A percentile compares a stretch with the other conserved stretches of the same genome.
Conservation (phyloP, 2,329 filamentous ascomycete species). For the Microcyclosporella mali region DNA sequence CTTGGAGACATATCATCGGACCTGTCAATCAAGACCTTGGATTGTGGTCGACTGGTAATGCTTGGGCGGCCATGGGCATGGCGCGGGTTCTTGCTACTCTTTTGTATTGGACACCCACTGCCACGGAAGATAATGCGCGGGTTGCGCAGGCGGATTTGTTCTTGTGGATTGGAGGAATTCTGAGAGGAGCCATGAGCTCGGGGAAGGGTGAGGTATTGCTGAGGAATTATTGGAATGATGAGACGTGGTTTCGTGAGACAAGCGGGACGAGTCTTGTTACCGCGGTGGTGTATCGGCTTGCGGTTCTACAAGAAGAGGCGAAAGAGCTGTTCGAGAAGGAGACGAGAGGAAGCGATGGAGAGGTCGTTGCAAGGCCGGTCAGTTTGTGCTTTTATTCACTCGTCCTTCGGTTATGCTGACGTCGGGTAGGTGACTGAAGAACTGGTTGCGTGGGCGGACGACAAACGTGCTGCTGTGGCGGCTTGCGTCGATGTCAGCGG, state of each 20-base stretch:
- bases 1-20: slow-evolving; percentile 45
- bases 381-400: neutral
- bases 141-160: slow-evolving; percentile 23
- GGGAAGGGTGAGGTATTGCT: slow-evolving; percentile 22
- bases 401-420: neutral
- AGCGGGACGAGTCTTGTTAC: slow-evolving; percentile 1
- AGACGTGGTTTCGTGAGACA: slow-evolving; percentile 2
- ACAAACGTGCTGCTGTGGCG: slow-evolving; percentile 35
- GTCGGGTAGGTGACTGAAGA: slow-evolving; percentile 5
- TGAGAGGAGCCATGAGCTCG: slow-evolving; percentile 32
- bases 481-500: slow-evolving; percentile 34
- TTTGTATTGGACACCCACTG: slow-evolving; percentile 8
- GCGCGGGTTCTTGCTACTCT: slow-evolving; percentile 42
- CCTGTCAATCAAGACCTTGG: slow-evolving; percentile 32
- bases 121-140: slow-evolving; percentile 6
- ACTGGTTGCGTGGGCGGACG: slow-evolving; percentile 37
- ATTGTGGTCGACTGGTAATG: slow-evolving; percentile 46
- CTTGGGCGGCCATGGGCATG: slow-evolving; percentile 45
- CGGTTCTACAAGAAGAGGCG: slow-evolving; percentile 1
- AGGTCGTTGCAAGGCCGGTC: slow-evolving; percentile 1
- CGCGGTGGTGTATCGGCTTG: slow-evolving; percentile 2
- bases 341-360: neutral
- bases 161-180: slow-evolving; percentile 33
- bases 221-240: slow-evolving; percentile 10
- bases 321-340: neutral